Percentiles rank a stretch among this genome's conserved stretches.
Evolutionary conservation across 169 alveolate genomes (phyloP).

Genomic region (Theileria annulata): DNA sequence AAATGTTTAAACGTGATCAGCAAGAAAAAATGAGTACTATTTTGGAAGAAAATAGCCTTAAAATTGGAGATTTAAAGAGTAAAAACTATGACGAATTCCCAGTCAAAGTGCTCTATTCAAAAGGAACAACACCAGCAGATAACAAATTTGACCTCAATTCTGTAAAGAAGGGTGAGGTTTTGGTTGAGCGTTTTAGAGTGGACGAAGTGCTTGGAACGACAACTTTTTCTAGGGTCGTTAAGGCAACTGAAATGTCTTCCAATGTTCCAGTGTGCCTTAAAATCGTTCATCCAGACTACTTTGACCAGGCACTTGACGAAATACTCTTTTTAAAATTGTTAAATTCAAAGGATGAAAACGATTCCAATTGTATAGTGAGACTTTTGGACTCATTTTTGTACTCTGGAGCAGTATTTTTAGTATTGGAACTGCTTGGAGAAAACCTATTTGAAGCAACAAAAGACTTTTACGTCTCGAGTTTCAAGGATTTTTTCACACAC

Average conservation of each 20-base stretch:
- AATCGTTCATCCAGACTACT: constrained; percentile 55
- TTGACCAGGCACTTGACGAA: constrained; percentile 62
- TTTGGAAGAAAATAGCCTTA: neutral
- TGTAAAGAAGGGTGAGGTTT: constrained; percentile 38
- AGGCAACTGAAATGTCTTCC: constrained; percentile 24
- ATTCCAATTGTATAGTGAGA: constrained; percentile 23
- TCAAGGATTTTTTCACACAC: neutral
- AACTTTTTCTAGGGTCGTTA: constrained; percentile 46
- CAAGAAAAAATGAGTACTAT: constrained; percentile 25
- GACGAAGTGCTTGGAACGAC: constrained; percentile 38
- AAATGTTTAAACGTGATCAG: constrained; percentile 45
- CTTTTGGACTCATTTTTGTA: constrained; percentile 52
- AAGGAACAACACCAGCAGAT: constrained; percentile 45
- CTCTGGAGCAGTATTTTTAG: constrained; percentile 50
- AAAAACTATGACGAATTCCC: constrained; percentile 41
- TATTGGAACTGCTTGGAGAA: constrained; percentile 56
- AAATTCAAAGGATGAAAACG: constrained; percentile 22
- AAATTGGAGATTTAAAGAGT: constrained; percentile 4
- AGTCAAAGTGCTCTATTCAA: constrained; percentile 20
- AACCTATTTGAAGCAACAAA: constrained; percentile 57
- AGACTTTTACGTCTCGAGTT: constrained; percentile 26
- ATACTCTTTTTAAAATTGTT: constrained; percentile 44
- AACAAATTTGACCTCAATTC: constrained; percentile 51
- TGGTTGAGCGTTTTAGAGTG: constrained; percentile 32
- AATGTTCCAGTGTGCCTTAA: constrained; percentile 41